Evolutionary conservation across 768 basidiomycete species (phyloP).

Genomic region (Fomitopsis serialis): DNA sequence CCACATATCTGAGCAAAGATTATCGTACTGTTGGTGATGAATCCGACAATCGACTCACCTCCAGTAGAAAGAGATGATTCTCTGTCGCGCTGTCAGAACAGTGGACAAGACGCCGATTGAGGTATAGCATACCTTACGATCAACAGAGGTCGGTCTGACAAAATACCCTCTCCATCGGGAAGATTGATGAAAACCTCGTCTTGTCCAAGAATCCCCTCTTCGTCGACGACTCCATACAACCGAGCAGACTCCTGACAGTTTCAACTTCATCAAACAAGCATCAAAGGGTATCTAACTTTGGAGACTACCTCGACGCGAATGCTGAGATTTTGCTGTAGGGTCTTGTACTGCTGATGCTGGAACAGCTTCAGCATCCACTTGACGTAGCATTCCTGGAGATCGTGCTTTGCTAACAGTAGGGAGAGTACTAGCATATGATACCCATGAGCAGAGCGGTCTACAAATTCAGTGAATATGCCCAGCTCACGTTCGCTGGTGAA

Average conservation of each 20-base stretch:
- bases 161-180: conserved; percentile 5
- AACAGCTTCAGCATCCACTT: conserved; percentile 4
- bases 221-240: conserved; percentile 12
- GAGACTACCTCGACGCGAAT: conserved; percentile 7
- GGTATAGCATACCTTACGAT: background rate
- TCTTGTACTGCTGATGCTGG: conserved; percentile 8
- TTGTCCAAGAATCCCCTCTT: conserved; percentile 9
- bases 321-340: conserved; percentile 8
- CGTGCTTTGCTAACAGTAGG: background rate
- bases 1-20: conserved; percentile 1
- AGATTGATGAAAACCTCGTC: conserved; percentile 15
- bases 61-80: conserved; percentile 10
- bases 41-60: background rate
- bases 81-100: background rate
- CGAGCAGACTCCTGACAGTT: conserved; percentile 6
- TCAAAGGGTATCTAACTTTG: background rate
- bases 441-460: background rate
- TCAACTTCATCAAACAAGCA: background rate
- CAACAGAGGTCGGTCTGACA: background rate
- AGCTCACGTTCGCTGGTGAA: background rate
- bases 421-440: background rate
- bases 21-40: background rate
- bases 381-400: conserved; percentile 8
- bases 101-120: background rate
- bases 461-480: background rate